phyloP scores from a whole-genome alignment of 176 grass and related monocot species.

The Poa pratensis region DNA sequence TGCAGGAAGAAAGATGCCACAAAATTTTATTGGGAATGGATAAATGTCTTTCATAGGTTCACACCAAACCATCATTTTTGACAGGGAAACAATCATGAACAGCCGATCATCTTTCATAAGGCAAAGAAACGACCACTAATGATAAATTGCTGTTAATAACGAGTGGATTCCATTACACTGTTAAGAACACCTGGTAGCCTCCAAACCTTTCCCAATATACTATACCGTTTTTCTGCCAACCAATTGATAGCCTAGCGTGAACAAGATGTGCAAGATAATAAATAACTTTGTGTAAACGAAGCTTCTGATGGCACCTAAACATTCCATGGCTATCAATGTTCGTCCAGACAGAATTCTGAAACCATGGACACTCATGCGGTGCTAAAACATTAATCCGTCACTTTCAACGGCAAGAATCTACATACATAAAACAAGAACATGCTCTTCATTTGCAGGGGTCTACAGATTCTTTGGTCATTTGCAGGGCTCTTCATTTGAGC shows the following conservation, averaged over 20 bases:
- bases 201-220: background rate
- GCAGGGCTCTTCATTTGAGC: too few species aligned
- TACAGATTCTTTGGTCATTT: too few species aligned
- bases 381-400: background rate
- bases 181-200: background rate
- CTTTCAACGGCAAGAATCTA: too few species aligned
- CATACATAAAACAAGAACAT: too few species aligned
- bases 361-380: background rate
- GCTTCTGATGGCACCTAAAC: constrained; percentile 27
- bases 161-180: constrained; percentile 28
- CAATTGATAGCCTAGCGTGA: background rate
- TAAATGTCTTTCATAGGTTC: background rate
- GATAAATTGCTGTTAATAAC: background rate
- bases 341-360: background rate
- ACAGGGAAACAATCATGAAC: background rate
- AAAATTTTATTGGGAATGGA: too few species aligned
- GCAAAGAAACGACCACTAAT: constrained; percentile 6
- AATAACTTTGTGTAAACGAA: constrained; percentile 4
- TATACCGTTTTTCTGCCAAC: background rate
- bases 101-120: background rate
- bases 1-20: background rate
- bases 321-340: background rate
- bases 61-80: background rate
- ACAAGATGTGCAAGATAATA: constrained; percentile 12
- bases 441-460: too few species aligned